Percentiles rank a stretch among this genome's conserved stretches.
These are phyloP conservation scores for Eucalyptus sp. DNA, from an alignment of 345 rosid species.

Conservation along the genomic window DNA sequence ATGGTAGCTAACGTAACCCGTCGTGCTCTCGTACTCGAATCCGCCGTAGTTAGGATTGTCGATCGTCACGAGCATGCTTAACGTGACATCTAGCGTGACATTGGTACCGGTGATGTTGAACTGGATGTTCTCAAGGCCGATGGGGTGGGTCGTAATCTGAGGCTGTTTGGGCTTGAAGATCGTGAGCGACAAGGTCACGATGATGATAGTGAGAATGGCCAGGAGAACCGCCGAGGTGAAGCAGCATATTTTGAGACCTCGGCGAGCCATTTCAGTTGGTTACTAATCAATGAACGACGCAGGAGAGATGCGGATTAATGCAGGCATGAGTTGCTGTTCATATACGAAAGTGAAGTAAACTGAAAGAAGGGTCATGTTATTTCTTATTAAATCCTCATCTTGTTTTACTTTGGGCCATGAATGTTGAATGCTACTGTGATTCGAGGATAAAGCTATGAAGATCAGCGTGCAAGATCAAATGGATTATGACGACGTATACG, in stretches of 20 bases:
- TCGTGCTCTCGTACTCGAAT: slow-evolving; percentile 16
- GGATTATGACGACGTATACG: neutral
- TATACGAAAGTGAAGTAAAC: neutral
- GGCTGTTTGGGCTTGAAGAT: slow-evolving; percentile 38
- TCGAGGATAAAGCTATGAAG: neutral
- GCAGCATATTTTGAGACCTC: slow-evolving; percentile 17
- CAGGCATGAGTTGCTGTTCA: neutral
- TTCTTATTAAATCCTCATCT: neutral
- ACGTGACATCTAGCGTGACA: neutral
- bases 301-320: neutral
- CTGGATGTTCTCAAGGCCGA: slow-evolving; percentile 8
- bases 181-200: slow-evolving; percentile 11
- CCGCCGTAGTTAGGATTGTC: slow-evolving; percentile 31
- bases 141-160: slow-evolving; percentile 4
- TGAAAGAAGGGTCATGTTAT: neutral
- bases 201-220: neutral
- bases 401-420: neutral
- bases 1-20: slow-evolving; percentile 8
- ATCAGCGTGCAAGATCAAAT: neutral
- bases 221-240: slow-evolving; percentile 2
- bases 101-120: neutral
- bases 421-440: neutral
- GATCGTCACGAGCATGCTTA: slow-evolving; percentile 12
- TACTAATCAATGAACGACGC: neutral
- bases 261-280: neutral